Base-by-base conservation (phyloP, 2,329 filamentous ascomycete species). In the Diaporthe capsici region DNA sequence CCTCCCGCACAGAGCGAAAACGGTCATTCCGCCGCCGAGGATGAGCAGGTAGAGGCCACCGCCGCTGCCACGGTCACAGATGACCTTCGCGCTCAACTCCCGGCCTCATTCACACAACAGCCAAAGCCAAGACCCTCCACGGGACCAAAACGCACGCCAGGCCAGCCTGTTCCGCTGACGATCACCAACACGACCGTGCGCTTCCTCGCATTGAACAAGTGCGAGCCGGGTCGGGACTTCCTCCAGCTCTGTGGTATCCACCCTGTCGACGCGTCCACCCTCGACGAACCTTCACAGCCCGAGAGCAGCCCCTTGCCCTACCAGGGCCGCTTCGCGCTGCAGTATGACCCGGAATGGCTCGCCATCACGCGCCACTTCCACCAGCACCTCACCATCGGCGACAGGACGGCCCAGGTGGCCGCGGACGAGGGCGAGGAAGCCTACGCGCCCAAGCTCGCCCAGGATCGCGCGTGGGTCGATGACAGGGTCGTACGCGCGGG, bases 271-370 rank as follows among this genome's bases (percentile, higher is more conserved):
- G 76, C 84, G 0, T 77, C 83, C 22, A 42, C 82, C 4, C 70
- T 78, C 20, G 67, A 77, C 1, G 58, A 73, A 3, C 78, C 57
- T 79, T 81, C 6, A 31, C 71, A 76, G 5, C 73, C 72, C 1
- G 79, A 81, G 28, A 28, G 44, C 28, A 20, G 37, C 70, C 17
- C 67, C 72, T 34, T 67, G 57, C 58, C 53, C 42, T 53, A 61
- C 31, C 58, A 61, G 37, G 34, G 42, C 53, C 91, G 92, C 1
- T 90, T 91, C 79, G 87, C 86, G 15, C 88, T 98, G 0, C 87
- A 92, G 65, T 98, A 99, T 82, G 97, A 99, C 83, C 91, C 93
- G 15, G 97, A 99, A 85, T 99, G 96, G 96, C 92, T 99, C 10
- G 94, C 97, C 57, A 98, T 99, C 78, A 96, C 93, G 17, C 94